Percentiles rank a stretch among this genome's conserved stretches.
These are phyloP conservation scores for Neonothopanus nambi DNA, from an alignment of 1,284 basidiomycete species.

Conservation along the genomic window DNA sequence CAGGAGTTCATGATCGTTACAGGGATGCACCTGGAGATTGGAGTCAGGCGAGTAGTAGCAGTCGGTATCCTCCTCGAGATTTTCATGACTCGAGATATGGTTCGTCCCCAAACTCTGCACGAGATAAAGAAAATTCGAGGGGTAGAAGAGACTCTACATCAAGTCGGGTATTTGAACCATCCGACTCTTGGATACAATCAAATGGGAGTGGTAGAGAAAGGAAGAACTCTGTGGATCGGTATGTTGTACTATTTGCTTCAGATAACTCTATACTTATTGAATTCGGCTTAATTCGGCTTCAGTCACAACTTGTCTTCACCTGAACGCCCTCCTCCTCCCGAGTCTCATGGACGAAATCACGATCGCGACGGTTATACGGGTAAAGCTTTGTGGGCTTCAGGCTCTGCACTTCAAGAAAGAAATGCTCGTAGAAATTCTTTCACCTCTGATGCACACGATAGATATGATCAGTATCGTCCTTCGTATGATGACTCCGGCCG, in stretches of 20 bases:
- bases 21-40: slow-evolving; percentile 9
- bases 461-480: slow-evolving; percentile 47
- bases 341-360: slow-evolving; percentile 3
- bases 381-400: slow-evolving; percentile 5
- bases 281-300: too few relatives aligned
- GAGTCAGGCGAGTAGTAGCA: too few relatives aligned
- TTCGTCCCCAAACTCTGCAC: slow-evolving; percentile 22
- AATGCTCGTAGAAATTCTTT: not conserved
- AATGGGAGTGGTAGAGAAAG: slow-evolving; percentile 38
- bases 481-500: slow-evolving; percentile 34
- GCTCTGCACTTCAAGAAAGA: slow-evolving; percentile 1
- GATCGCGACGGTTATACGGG: not conserved
- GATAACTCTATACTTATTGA: not conserved
- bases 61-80: slow-evolving; percentile 5
- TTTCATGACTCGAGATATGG: slow-evolving; percentile 5
- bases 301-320: slow-evolving; percentile 1
- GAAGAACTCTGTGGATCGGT: slow-evolving; percentile 21
- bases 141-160: slow-evolving; percentile 9
- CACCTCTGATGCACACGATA: slow-evolving; percentile 26
- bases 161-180: slow-evolving; percentile 67
- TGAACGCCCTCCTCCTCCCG: not conserved
- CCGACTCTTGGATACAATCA: slow-evolving; percentile 66
- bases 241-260: slow-evolving; percentile 22
- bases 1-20: slow-evolving; percentile 15
- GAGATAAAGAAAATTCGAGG: slow-evolving; percentile 29